These are phyloP conservation scores for Saccharomycopsis sp. DNA, from an alignment of 805 yeast genomes.

Conservation along the genomic window DNA sequence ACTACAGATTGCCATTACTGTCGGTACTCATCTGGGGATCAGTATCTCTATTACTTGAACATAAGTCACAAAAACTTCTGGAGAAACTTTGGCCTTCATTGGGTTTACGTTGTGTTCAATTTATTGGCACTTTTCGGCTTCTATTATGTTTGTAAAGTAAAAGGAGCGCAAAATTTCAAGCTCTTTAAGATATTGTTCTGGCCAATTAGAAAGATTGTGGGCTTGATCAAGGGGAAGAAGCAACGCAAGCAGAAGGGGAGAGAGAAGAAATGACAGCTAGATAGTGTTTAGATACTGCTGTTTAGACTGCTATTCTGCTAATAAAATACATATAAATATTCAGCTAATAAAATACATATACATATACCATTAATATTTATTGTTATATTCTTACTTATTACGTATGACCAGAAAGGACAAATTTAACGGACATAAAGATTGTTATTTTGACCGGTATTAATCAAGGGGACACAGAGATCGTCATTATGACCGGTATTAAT, in stretches of 20 bases:
- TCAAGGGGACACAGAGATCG: too few relatives aligned
- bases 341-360: too few relatives aligned
- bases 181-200: not conserved
- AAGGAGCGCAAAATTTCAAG: not conserved
- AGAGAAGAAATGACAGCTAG: too few relatives aligned
- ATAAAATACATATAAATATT: too few relatives aligned
- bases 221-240: not conserved
- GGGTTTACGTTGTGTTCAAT: conserved; percentile 52
- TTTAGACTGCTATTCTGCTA: too few relatives aligned
- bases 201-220: not conserved
- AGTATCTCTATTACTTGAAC: conserved; percentile 38
- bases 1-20: conserved; percentile 47
- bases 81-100: conserved; percentile 61
- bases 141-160: conserved; percentile 6
- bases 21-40: conserved; percentile 38
- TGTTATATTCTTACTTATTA: too few relatives aligned
- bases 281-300: too few relatives aligned
- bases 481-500: too few relatives aligned
- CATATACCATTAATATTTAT: too few relatives aligned
- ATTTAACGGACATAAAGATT: too few relatives aligned
- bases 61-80: conserved; percentile 45
- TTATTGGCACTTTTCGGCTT: conserved; percentile 33
- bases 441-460: too few relatives aligned
- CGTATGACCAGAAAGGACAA: too few relatives aligned
- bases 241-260: not conserved